A percentile compares a stretch with the other conserved stretches of the same genome.
Conservation (phyloP, 2,329 filamentous ascomycete species). For the Fusarium brachygibbosum region DNA sequence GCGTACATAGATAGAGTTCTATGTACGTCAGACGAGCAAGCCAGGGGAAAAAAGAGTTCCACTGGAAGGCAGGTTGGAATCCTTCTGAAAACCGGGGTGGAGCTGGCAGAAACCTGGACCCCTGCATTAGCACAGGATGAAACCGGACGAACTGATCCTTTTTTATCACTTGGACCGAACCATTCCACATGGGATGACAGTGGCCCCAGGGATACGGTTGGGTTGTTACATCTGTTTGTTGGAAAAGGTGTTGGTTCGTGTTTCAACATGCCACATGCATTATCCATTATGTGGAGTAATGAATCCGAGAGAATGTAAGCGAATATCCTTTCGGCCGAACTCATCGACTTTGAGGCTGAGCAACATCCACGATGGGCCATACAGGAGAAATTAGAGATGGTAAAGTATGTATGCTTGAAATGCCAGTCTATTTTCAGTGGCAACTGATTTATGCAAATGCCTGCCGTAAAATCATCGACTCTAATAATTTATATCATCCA, state of each 20-base stretch:
- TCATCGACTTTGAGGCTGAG: not conserved
- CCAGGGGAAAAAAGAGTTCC: not conserved
- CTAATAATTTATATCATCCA: not conserved
- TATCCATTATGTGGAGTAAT: not conserved
- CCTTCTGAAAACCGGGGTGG: slow-evolving; percentile 1
- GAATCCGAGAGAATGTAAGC: not conserved
- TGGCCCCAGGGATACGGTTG: not conserved
- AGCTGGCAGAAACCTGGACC: not conserved
- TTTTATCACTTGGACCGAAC: not conserved
- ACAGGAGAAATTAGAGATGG: not conserved
- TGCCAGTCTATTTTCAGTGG: slow-evolving; percentile 9
- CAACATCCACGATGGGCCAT: not conserved
- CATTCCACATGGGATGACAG: not conserved
- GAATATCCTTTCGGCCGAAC: not conserved
- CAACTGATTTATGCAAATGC: slow-evolving; percentile 4
- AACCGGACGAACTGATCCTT: not conserved
- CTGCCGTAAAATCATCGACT: slow-evolving; percentile 1
- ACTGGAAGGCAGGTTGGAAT: not conserved
- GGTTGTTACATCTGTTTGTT: not conserved
- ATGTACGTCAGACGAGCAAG: not conserved
- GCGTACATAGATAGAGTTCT: not conserved
- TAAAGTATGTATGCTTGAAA: not conserved
- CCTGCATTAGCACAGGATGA: not conserved
- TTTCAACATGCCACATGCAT: not conserved
- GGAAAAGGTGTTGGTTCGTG: not conserved